Conservation (phyloP, 108 stramenopile species). For the Cyclotella baltica region DNA sequence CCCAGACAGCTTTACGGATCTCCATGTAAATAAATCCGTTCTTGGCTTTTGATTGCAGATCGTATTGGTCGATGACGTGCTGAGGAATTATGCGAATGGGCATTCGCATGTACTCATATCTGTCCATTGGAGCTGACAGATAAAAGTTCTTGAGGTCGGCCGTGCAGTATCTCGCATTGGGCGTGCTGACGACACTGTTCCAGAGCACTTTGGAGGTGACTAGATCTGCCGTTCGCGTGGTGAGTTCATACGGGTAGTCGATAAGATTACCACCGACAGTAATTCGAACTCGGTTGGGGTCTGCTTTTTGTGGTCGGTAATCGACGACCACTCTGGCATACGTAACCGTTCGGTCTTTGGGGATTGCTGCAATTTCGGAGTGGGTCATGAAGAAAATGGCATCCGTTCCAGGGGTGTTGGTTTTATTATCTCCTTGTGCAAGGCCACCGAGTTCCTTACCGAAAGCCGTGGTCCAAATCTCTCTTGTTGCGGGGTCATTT, state of each 20-base stretch:
- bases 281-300: conserved; percentile 42
- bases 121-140: conserved; percentile 44
- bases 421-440: conserved; percentile 12
- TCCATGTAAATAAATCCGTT: conserved; percentile 15
- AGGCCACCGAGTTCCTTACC: conserved; percentile 5
- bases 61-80: conserved; percentile 35
- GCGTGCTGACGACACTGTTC: conserved; percentile 47
- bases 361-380: conserved; percentile 20
- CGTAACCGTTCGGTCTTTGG: conserved; percentile 30
- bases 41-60: conserved; percentile 5
- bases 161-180: conserved; percentile 35
- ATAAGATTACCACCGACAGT: conserved; percentile 51
- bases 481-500: not conserved
- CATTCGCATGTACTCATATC: conserved; percentile 50
- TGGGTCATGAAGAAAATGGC: conserved; percentile 6
- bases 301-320: conserved; percentile 40
- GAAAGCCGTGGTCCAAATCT: conserved; percentile 3
- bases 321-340: conserved; percentile 39
- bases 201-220: not conserved
- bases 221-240: conserved; percentile 3
- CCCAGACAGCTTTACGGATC: conserved; percentile 52
- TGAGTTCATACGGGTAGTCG: conserved; percentile 32
- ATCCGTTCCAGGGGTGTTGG: not conserved
- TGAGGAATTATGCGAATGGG: not conserved
- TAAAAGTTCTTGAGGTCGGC: conserved; percentile 62